Evolutionary conservation across 83 land plant species (phyloP).

Genomic region (Diphasiastrum complanatum): DNA sequence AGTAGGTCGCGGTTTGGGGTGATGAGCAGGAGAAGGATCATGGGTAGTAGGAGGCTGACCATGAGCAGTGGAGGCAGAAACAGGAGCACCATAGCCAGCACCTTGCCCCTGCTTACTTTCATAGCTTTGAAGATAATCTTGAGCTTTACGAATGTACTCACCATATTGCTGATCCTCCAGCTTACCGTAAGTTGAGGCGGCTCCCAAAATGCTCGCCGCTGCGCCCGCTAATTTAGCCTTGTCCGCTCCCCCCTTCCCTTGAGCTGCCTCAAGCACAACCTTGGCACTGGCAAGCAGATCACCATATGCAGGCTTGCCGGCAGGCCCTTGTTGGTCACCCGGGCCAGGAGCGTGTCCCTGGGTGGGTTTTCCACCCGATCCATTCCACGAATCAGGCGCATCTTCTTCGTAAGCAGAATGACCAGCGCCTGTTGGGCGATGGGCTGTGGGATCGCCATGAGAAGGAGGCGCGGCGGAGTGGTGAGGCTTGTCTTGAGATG

Average conservation of each 20-base stretch:
- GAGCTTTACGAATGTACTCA: constrained; percentile 7
- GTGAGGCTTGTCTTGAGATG: not conserved
- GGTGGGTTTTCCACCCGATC: no score
- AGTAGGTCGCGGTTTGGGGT: no score
- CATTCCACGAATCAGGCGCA: no score
- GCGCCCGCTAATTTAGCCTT: constrained; percentile 14
- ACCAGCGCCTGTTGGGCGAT: no score
- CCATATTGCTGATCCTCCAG: constrained; percentile 2
- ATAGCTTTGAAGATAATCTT: constrained; percentile 6
- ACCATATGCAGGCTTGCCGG: constrained; percentile 11
- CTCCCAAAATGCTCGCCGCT: constrained; percentile 5
- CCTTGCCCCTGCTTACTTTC: constrained; percentile 1
- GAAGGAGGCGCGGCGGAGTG: not conserved
- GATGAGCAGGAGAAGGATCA: not conserved
- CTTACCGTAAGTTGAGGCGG: constrained; percentile 10
- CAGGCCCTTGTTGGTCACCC: not conserved
- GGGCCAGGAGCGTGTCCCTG: not conserved
- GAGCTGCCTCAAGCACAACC: constrained; percentile 5
- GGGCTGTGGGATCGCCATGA: not conserved
- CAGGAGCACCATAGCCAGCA: not conserved
- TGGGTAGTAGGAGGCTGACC: not conserved
- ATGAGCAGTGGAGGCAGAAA: not conserved
- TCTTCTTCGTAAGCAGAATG: no score
- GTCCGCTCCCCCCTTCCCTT: not conserved
- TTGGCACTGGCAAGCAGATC: constrained; percentile 6